Conservation (phyloP, 495 filamentous ascomycete species). For the Pyrenula massariospora region DNA sequence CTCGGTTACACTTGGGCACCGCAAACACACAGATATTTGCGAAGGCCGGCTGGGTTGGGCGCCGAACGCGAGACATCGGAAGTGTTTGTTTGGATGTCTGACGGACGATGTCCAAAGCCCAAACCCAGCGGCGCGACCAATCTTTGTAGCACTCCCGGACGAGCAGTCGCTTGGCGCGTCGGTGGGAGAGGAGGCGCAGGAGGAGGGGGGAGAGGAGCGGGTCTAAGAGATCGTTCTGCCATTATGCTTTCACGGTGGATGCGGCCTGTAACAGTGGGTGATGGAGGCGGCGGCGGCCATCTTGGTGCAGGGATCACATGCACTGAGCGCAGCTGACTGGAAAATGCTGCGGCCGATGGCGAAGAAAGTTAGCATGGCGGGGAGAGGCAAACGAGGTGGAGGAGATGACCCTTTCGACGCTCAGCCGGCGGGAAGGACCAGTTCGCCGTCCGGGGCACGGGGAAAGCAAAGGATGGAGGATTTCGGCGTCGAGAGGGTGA, state of each 20-base stretch:
- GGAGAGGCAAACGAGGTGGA: neutral
- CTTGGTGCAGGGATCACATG: neutral
- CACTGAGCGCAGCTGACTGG: neutral
- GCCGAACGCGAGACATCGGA: neutral
- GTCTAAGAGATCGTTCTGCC: neutral
- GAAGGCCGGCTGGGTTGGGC: neutral
- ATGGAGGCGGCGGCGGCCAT: neutral
- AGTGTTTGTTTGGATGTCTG: neutral
- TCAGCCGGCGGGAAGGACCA: too few species aligned
- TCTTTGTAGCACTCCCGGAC: constrained; percentile 1
- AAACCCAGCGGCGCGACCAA: constrained; percentile 1
- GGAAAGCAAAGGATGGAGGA: too few species aligned
- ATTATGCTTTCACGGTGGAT: neutral
- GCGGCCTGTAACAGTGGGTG: neutral
- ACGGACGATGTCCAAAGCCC: neutral
- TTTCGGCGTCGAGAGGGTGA: neutral
- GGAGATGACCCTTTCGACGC: too few species aligned
- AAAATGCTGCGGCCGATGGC: neutral
- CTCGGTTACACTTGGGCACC: neutral
- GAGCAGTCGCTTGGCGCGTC: neutral
- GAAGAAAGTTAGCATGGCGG: neutral
- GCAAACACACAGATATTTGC: neutral
- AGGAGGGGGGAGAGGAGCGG: neutral
- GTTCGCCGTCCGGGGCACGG: too few species aligned
- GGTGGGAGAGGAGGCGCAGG: constrained; percentile 2